A percentile compares a stretch with the other conserved stretches of the same genome.
phyloP scores from a whole-genome alignment of 352 stramenopile species.

The Phytophthora macrochlamydospora region DNA sequence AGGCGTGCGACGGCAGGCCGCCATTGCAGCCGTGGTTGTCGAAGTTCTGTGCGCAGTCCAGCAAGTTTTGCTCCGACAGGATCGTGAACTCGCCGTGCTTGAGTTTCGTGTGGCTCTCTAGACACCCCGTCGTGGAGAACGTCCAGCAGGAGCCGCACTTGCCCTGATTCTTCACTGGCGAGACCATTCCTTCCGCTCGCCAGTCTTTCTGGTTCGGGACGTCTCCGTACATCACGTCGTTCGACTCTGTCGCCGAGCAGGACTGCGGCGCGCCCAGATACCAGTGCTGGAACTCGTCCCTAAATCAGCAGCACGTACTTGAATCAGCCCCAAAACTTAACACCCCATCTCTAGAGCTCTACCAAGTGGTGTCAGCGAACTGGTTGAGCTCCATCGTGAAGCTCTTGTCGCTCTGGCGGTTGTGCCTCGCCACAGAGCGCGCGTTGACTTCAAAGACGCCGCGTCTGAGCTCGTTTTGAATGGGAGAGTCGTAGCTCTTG shows the following conservation, averaged over 20 bases:
- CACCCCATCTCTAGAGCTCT: neutral
- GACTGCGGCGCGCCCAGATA: constrained; percentile 73
- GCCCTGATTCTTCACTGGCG: constrained; percentile 98
- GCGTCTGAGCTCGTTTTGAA: constrained; percentile 57
- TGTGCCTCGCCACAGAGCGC: constrained; percentile 65
- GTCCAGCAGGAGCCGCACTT: constrained; percentile 98
- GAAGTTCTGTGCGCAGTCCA: constrained; percentile 94
- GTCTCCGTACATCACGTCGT: constrained; percentile 32
- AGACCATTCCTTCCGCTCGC: constrained; percentile 92
- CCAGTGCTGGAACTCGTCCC: constrained; percentile 75
- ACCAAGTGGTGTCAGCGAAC: constrained; percentile 81
- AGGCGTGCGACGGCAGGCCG: constrained; percentile 96
- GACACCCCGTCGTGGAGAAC: constrained; percentile 97
- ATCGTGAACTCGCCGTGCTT: constrained; percentile 91
- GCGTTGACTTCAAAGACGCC: constrained; percentile 70
- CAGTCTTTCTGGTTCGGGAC: constrained; percentile 95
- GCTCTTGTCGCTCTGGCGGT: constrained; percentile 41
- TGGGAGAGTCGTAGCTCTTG: constrained; percentile 55
- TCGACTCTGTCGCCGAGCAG: constrained; percentile 67
- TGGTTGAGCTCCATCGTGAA: constrained; percentile 81
- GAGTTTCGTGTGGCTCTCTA: constrained; percentile 97
- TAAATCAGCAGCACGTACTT: constrained; percentile 9
- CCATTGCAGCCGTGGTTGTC: constrained; percentile 97
- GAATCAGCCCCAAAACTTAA: neutral
- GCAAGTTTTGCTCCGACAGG: constrained; percentile 98